These are phyloP conservation scores for Nasturtium officinale DNA, from an alignment of 345 rosid genomes.

Conservation along the genomic window DNA sequence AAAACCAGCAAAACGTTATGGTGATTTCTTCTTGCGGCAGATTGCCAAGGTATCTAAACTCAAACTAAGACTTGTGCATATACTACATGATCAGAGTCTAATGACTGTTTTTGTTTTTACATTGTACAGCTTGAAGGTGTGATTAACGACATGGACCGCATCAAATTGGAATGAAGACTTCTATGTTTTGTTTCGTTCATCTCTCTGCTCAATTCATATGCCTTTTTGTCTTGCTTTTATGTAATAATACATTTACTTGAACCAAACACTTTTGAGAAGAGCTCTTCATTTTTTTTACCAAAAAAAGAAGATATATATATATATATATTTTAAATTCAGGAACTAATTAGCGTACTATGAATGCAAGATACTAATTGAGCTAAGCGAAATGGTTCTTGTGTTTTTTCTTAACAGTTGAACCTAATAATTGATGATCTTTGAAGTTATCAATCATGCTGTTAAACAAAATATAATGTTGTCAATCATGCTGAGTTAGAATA, in stretches of 20 bases:
- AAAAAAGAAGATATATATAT: no score
- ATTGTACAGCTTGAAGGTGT: slow-evolving; percentile 78
- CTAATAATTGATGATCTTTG: no score
- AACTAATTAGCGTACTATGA: no score
- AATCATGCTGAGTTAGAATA: no score
- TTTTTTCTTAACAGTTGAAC: no score
- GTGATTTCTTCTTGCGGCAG: slow-evolving; percentile 93
- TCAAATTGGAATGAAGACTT: slow-evolving; percentile 64
- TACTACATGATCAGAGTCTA: background rate
- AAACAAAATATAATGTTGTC: no score
- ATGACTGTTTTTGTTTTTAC: background rate
- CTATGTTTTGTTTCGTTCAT: background rate
- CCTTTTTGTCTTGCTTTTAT: background rate
- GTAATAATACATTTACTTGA: background rate
- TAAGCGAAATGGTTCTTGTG: no score
- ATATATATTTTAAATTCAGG: no score
- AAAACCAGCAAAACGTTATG: slow-evolving; percentile 70
- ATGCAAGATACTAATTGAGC: no score
- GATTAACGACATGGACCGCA: slow-evolving; percentile 78
- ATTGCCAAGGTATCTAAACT: slow-evolving; percentile 70
- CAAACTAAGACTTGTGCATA: background rate
- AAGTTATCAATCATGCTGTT: no score
- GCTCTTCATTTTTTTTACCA: slow-evolving; percentile 6
- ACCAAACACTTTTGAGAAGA: slow-evolving; percentile 2
- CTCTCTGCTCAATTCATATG: background rate